phyloP scores from a whole-genome alignment of 2,329 filamentous ascomycete genomes.

The Amauroascus niger region DNA sequence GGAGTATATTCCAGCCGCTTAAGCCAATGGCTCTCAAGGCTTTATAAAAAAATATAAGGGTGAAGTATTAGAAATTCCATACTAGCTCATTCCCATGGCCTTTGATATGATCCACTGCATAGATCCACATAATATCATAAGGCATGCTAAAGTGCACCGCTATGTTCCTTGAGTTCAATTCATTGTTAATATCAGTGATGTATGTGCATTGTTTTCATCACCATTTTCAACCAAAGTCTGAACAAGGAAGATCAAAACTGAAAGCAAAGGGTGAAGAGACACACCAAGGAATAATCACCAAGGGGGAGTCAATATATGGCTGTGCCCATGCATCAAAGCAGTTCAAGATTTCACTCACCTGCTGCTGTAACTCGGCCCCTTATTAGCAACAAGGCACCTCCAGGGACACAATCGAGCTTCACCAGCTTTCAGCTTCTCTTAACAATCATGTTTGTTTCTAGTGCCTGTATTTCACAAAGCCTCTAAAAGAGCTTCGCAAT shows the following conservation, averaged over 20 bases:
- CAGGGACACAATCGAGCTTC: background rate
- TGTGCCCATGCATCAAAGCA: background rate
- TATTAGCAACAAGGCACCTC: background rate
- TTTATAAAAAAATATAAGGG: too few relatives aligned
- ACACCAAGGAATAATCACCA: background rate
- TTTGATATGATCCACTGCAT: too few relatives aligned
- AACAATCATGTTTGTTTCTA: constrained; percentile 1
- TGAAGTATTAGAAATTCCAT: too few relatives aligned
- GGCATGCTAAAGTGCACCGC: too few relatives aligned
- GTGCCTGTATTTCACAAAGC: constrained; percentile 4
- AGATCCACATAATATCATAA: too few relatives aligned
- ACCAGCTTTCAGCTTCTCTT: background rate
- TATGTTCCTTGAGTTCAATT: too few relatives aligned
- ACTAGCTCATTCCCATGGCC: too few relatives aligned
- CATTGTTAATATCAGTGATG: background rate
- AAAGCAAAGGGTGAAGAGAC: background rate
- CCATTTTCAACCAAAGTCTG: background rate
- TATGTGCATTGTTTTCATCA: background rate
- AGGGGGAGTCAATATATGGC: background rate
- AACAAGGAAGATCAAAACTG: background rate
- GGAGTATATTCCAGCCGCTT: too few relatives aligned
- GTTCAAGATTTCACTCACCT: background rate
- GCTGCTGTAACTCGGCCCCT: background rate
- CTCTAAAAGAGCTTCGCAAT: constrained; percentile 1
- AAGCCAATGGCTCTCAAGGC: too few relatives aligned